Percentiles rank a stretch among this genome's conserved stretches.
Evolutionary conservation across 768 basidiomycete genomes (phyloP).

Genomic region (Panaeolus cyanescens): DNA sequence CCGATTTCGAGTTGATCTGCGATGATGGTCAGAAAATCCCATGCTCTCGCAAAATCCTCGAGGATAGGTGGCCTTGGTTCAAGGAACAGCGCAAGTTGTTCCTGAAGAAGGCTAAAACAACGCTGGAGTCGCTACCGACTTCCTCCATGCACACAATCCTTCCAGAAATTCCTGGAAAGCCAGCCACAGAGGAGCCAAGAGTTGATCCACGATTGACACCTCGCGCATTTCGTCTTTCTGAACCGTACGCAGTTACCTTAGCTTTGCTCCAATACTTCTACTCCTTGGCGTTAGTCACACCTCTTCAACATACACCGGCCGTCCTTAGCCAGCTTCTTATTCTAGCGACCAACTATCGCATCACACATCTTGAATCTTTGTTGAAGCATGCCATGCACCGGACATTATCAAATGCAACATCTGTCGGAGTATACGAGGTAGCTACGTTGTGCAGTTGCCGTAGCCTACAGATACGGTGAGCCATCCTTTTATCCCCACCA

Average conservation of each 20-base stretch:
- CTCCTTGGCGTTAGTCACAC: conserved; percentile 81
- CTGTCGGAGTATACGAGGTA: conserved; percentile 93
- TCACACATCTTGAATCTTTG: conserved; percentile 71
- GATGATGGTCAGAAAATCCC: conserved; percentile 85
- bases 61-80: conserved; percentile 97
- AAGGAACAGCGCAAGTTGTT: conserved; percentile 65
- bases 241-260: conserved; percentile 86
- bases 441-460: conserved; percentile 89
- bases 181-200: conserved; percentile 48
- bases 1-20: conserved; percentile 92
- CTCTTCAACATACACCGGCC: conserved; percentile 88
- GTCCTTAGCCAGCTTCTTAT: conserved; percentile 87
- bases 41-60: conserved; percentile 83
- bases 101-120: conserved; percentile 54
- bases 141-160: conserved; percentile 64
- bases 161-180: conserved; percentile 59
- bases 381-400: conserved; percentile 97
- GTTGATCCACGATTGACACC: conserved; percentile 83
- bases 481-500: conserved; percentile 15
- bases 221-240: conserved; percentile 78
- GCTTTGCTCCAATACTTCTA: conserved; percentile 96
- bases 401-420: conserved; percentile 78
- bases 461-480: conserved; percentile 85
- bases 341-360: conserved; percentile 79
- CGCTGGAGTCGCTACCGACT: conserved; percentile 59